Evolutionary conservation across 2,329 filamentous ascomycete genomes (phyloP).

Genomic region (Moelleriella libera): DNA sequence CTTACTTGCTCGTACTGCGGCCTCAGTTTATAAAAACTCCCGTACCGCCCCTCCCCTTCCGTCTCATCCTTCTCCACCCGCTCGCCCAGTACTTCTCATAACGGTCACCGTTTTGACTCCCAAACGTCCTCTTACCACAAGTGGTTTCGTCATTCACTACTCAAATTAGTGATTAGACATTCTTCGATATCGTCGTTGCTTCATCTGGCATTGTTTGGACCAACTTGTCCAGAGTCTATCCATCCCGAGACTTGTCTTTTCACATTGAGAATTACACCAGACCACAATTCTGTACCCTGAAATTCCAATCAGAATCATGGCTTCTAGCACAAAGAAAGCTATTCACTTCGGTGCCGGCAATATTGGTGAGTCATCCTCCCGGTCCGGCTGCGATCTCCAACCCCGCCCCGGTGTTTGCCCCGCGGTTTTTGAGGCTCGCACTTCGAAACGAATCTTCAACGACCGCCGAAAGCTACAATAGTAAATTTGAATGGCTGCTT

Average conservation of each 20-base stretch:
- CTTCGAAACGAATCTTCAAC: background rate
- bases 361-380: slow-evolving; percentile 42
- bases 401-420: background rate
- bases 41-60: background rate
- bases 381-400: background rate
- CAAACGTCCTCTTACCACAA: background rate
- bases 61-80: background rate
- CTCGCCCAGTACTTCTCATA: background rate
- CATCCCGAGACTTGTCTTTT: background rate
- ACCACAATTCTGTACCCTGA: background rate
- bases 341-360: slow-evolving; percentile 81
- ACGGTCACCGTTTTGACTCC: slow-evolving; percentile 1
- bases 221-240: background rate
- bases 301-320: slow-evolving; percentile 16
- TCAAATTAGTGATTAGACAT: background rate
- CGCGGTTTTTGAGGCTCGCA: background rate
- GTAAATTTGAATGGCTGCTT: slow-evolving; percentile 4
- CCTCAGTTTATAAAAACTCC: slow-evolving; percentile 3
- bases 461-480: background rate
- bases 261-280: background rate
- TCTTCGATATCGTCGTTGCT: background rate
- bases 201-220: background rate
- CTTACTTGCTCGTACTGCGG: background rate
- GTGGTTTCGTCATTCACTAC: background rate
- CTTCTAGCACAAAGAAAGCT: slow-evolving; percentile 41